Evolutionary conservation across 1,284 basidiomycete species (phyloP).

Genomic region (Malassezia restricta): DNA sequence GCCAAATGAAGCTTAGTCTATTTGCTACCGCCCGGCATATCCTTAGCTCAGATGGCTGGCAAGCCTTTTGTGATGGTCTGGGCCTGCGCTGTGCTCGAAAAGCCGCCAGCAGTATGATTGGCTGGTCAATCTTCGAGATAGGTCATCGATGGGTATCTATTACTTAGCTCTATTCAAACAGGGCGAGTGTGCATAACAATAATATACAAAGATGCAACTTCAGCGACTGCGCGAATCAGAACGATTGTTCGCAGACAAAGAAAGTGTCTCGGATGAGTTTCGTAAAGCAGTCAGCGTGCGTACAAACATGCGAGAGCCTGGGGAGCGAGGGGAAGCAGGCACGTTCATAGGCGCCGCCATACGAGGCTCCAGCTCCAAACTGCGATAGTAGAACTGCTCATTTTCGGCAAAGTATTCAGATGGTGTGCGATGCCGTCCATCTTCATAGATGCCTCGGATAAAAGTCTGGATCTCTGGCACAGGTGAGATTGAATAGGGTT

Average conservation of each 20-base stretch:
- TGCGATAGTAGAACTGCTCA: slow-evolving; percentile 40
- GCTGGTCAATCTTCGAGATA: slow-evolving; percentile 42
- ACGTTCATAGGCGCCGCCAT: not conserved
- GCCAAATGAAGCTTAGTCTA: slow-evolving; percentile 9
- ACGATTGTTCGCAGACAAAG: too few relatives aligned
- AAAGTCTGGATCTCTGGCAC: slow-evolving; percentile 73
- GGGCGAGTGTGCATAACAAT: too few relatives aligned
- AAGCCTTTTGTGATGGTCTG: slow-evolving; percentile 36
- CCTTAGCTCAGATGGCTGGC: slow-evolving; percentile 16
- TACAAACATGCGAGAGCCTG: too few relatives aligned
- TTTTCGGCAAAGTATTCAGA: slow-evolving; percentile 24
- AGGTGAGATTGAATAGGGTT: slow-evolving; percentile 63
- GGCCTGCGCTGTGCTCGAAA: slow-evolving; percentile 40
- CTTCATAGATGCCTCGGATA: slow-evolving; percentile 47
- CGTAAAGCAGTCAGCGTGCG: too few relatives aligned
- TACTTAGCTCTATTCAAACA: not conserved
- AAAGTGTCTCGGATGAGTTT: too few relatives aligned
- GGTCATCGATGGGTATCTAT: slow-evolving; percentile 6
- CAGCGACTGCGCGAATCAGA: too few relatives aligned
- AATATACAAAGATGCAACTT: too few relatives aligned
- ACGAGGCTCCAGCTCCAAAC: slow-evolving; percentile 41
- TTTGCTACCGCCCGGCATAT: slow-evolving; percentile 24
- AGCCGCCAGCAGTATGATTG: slow-evolving; percentile 40
- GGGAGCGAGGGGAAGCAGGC: too few relatives aligned
- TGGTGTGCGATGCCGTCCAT: slow-evolving; percentile 13